Conservation (phyloP, 345 rosid genomes). For the Turritis glabra region DNA sequence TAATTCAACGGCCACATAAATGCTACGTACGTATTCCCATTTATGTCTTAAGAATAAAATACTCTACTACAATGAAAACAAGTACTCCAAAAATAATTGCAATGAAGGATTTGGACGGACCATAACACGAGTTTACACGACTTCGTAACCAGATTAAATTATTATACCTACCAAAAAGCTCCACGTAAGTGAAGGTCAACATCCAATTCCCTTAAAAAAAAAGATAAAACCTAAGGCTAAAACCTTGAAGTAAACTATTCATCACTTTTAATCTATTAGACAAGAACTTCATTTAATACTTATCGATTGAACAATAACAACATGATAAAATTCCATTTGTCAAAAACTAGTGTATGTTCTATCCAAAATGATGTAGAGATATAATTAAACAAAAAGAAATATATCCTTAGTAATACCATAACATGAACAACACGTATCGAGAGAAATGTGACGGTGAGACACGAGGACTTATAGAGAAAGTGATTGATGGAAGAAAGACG, state of each 20-base stretch:
- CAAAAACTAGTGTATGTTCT: neutral
- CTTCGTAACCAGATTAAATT: neutral
- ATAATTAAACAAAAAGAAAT: neutral
- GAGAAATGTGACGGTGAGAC: neutral
- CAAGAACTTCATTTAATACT: neutral
- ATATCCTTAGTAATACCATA: neutral
- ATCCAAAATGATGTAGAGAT: neutral
- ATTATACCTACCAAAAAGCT: neutral
- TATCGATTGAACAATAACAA: neutral
- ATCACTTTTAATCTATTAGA: too few relatives aligned
- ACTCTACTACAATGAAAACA: constrained; percentile 4
- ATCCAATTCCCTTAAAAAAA: neutral
- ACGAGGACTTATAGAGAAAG: neutral
- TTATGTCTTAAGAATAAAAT: neutral
- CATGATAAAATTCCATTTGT: neutral
- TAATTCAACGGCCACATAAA: constrained; percentile 8
- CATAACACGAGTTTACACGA: neutral
- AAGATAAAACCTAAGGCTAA: neutral
- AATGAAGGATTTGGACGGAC: neutral
- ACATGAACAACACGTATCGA: neutral
- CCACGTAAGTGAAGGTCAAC: constrained; percentile 1
- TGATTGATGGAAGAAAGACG: constrained; percentile 17
- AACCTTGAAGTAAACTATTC: neutral
- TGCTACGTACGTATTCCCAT: neutral
- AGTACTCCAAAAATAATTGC: too few relatives aligned